These are phyloP conservation scores for Otatea glauca DNA, from an alignment of 176 grass and related monocot genomes.

Conservation along the genomic window DNA sequence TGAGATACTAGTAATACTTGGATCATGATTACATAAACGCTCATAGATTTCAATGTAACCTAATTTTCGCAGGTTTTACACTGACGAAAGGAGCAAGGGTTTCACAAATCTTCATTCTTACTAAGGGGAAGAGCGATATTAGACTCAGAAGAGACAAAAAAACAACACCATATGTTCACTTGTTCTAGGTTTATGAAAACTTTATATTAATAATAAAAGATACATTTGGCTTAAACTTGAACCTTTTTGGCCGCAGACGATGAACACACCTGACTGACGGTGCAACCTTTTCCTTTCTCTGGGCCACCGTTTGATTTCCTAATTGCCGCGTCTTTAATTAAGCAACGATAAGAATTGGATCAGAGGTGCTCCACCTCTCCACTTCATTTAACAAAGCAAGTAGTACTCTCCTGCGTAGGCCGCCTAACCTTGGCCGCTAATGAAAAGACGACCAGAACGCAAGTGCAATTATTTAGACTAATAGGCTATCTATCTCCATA, in stretches of 20 bases:
- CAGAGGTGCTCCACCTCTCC: conserved; percentile 16
- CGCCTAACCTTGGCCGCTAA: conserved; percentile 46
- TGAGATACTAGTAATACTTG: neutral
- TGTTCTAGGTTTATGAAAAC: neutral
- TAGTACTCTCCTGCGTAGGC: neutral
- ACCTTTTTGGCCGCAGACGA: conserved; percentile 12
- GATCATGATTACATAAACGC: neutral
- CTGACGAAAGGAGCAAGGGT: neutral
- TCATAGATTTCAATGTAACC: neutral
- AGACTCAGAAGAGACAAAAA: neutral
- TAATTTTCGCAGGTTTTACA: neutral
- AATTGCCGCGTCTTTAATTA: conserved; percentile 39
- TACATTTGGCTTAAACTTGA: neutral
- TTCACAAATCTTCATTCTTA: neutral
- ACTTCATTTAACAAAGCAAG: conserved; percentile 32
- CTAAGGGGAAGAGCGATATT: neutral
- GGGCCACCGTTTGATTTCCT: conserved; percentile 22
- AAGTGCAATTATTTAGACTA: neutral
- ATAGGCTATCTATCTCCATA: neutral
- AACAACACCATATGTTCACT: neutral
- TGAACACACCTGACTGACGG: neutral
- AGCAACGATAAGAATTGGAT: conserved; percentile 16
- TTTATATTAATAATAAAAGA: neutral
- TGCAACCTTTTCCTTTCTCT: neutral
- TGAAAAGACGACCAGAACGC: conserved; percentile 35